Conservation (phyloP, 1,284 basidiomycete species). For the Sanghuangporus baumii region DNA sequence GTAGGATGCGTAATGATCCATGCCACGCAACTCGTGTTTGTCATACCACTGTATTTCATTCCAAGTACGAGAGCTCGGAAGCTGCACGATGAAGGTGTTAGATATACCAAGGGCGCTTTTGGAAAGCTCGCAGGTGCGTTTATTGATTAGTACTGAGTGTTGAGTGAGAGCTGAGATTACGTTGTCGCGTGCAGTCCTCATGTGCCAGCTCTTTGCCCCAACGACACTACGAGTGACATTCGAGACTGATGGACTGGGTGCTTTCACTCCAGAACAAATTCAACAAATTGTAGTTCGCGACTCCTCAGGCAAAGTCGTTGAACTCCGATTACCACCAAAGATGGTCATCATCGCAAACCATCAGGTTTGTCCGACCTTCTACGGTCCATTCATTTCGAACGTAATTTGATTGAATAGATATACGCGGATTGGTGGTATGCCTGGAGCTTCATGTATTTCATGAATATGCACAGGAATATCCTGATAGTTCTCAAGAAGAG, state of each 20-base stretch:
- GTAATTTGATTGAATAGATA: slow-evolving; percentile 41
- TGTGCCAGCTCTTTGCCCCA: slow-evolving; percentile 79
- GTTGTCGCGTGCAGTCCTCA: slow-evolving; percentile 47
- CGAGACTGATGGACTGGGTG: slow-evolving; percentile 58
- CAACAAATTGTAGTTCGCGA: slow-evolving; percentile 51
- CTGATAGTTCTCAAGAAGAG: slow-evolving; percentile 89
- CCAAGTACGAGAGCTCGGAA: slow-evolving; percentile 43
- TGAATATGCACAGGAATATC: slow-evolving; percentile 65
- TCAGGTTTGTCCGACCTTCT: slow-evolving; percentile 41
- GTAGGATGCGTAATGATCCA: slow-evolving; percentile 66
- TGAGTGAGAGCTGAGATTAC: neutral
- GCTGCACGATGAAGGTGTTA: slow-evolving; percentile 63
- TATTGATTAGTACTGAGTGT: neutral
- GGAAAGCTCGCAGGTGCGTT: slow-evolving; percentile 65
- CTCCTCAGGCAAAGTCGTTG: slow-evolving; percentile 48
- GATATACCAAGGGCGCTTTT: slow-evolving; percentile 81
- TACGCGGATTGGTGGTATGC: slow-evolving; percentile 93
- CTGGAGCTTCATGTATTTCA: slow-evolving; percentile 82
- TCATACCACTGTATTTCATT: slow-evolving; percentile 58
- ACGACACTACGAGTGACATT: slow-evolving; percentile 74
- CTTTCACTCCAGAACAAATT: slow-evolving; percentile 53
- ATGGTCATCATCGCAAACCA: slow-evolving; percentile 80
- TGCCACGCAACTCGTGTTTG: slow-evolving; percentile 60
- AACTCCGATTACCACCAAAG: slow-evolving; percentile 69
- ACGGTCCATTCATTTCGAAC: slow-evolving; percentile 17